Conservation (phyloP, 345 rosid genomes). For the Pugionium cornutum region DNA sequence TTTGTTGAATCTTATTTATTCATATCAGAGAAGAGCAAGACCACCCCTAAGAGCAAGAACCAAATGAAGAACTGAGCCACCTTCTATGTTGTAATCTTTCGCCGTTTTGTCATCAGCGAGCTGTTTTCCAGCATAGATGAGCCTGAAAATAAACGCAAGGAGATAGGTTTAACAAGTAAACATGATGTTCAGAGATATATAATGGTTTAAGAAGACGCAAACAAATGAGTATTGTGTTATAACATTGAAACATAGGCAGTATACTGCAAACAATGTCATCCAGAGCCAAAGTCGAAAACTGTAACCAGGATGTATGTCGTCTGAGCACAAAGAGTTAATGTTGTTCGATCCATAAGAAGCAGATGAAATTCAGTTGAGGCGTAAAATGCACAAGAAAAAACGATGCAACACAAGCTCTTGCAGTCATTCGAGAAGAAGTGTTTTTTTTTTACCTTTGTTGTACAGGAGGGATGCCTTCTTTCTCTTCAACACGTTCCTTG, state of each 20-base stretch:
- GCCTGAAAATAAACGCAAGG: slow-evolving; percentile 45
- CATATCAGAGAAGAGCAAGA: slow-evolving; percentile 18
- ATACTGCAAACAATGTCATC: background rate
- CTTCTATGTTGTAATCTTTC: slow-evolving; percentile 85
- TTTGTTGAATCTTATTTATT: slow-evolving; percentile 13
- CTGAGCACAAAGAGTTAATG: background rate
- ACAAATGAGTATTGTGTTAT: background rate
- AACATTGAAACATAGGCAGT: background rate
- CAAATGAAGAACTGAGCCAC: slow-evolving; percentile 97
- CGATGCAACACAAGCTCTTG: background rate
- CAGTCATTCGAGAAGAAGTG: background rate
- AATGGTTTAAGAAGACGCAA: background rate
- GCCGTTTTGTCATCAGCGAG: slow-evolving; percentile 97
- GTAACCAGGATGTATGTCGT: background rate
- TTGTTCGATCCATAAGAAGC: background rate
- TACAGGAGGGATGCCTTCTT: slow-evolving; percentile 97
- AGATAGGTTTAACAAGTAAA: background rate
- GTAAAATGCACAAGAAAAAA: background rate
- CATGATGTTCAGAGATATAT: background rate
- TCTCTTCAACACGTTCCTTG: slow-evolving; percentile 94
- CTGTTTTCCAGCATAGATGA: slow-evolving; percentile 95
- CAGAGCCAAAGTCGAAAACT: background rate
- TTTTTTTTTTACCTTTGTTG: slow-evolving; percentile 79
- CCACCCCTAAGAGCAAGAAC: slow-evolving; percentile 98
- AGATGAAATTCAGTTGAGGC: background rate